phyloP scores from a whole-genome alignment of 495 filamentous ascomycete species.

The Trichoderma erinaceum region DNA sequence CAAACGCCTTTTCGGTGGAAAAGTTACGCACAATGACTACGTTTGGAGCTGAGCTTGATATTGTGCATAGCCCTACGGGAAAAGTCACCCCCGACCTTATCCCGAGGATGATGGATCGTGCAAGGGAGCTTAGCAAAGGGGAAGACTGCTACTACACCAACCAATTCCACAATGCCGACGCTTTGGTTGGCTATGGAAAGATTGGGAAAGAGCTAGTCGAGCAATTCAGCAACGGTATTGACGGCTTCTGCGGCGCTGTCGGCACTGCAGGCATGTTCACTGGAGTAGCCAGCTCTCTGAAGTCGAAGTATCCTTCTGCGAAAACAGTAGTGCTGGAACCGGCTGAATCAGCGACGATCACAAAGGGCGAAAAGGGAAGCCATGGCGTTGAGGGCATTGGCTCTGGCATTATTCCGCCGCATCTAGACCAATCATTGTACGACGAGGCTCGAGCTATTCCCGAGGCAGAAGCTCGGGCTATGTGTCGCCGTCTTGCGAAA shows the following conservation, averaged over 20 bases:
- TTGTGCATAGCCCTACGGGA: neutral
- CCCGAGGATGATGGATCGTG: slow-evolving; percentile 1
- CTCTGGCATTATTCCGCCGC: slow-evolving; percentile 12
- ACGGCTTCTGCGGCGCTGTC: slow-evolving; percentile 17
- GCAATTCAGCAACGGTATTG: slow-evolving; percentile 16
- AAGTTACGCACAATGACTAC: slow-evolving; percentile 13
- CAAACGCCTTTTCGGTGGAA: slow-evolving; percentile 7
- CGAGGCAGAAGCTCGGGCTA: slow-evolving; percentile 1
- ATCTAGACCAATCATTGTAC: neutral
- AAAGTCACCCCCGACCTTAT: slow-evolving; percentile 12
- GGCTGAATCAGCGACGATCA: neutral
- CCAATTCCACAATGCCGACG: slow-evolving; percentile 33
- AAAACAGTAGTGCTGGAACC: slow-evolving; percentile 12
- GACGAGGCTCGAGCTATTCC: slow-evolving; percentile 13
- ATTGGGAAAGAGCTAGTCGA: slow-evolving; percentile 13
- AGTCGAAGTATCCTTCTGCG: neutral
- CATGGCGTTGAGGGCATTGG: slow-evolving; percentile 15
- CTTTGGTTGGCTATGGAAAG: slow-evolving; percentile 13
- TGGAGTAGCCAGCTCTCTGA: slow-evolving; percentile 16
- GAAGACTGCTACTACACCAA: slow-evolving; percentile 33
- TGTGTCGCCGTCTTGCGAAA: slow-evolving; percentile 11
- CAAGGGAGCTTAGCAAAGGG: neutral
- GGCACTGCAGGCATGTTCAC: slow-evolving; percentile 19
- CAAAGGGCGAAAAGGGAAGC: neutral
- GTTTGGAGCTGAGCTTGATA: slow-evolving; percentile 8